Evolutionary conservation across 352 stramenopile genomes (phyloP), one percentile per base, ranked within the genome.

Genomic region (Pythium volutum): DNA sequence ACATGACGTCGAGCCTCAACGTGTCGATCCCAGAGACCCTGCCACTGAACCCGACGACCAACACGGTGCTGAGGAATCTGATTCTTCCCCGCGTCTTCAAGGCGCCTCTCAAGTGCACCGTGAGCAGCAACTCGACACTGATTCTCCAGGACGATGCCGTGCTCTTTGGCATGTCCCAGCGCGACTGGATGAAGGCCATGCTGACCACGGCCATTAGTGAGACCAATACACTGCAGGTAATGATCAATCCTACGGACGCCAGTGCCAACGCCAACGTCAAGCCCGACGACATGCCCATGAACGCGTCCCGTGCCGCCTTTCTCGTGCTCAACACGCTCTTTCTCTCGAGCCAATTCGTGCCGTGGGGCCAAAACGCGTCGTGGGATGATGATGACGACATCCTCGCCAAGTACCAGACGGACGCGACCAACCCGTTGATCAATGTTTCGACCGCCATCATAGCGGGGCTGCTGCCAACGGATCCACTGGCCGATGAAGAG

Each of bases 1-100:
- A 27, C 26, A 46, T 36, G 2, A 78, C 59, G 9, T 71, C 27
- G 18, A 46, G n/a, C 50, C 26, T 63, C 15, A 47, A 23, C 8
- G 15, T 34, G 8, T 51, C 55, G 29, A 27, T 62, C 10, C 45
- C 55, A 16, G 55, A 62, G 33, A 4, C 31, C 5, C 29, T 29
- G 0, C 11, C 14, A 2, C 7, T 18, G 5, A 62, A 62, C 14
- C 33, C 33, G 12, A 31, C 51, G 15, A 47, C 45, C n/a, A 62
- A 62, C 43, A 55, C 55, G 8, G 46, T 62, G 12, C 55, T 62
- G 22, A 45, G 55, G 12, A 62, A 55, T 22, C 36, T 55, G 4
- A 12, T 62, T 0, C 25, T 62, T 6, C 55, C 55, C 6, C 41
- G 53, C 18, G 39, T 31, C 8, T 20, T 29, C 36, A 52, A 51